Evolutionary conservation across 139 green algal genomes (phyloP), one percentile per base, ranked within the genome.

Genomic region (Chlorella vulgaris): DNA sequence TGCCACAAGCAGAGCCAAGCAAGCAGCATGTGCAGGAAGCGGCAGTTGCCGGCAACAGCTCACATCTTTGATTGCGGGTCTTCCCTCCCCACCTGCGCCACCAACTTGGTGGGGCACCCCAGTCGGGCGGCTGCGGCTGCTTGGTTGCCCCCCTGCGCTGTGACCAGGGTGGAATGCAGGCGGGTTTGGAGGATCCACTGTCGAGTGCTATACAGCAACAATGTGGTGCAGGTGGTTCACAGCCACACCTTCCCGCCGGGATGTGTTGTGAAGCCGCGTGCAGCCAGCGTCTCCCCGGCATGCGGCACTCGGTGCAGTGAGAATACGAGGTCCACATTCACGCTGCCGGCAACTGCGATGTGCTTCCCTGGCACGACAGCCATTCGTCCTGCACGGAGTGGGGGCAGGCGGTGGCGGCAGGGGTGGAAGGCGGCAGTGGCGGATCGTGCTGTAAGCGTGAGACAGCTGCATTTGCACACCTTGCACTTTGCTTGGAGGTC

Each of bases 71-170:
- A 35, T 35, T 79, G 73, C 2, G 73, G 18, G 55, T 65, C 70
- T 18, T 78, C 73, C 18, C 26, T 31, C 1, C 73, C 73, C 24
- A 79, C 36, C 24, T 79, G 73, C 22, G 73, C 73, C 24, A 79
- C 35, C 0, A 79, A 35, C 35, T 67, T 50, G 8, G 73, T 79
- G 10, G 22, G 24, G 53, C 58, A 67, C 1, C 73, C 73, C 7
- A 79, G 73, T 6, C 73, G 35, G 2, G 73, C 73, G 0, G 73
- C 73, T 6, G 73, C 73, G 0, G 51, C 73, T 8, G 73, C 73
- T 21, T 79, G 73, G 73, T 79, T 79, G 73, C 73, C 73, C 8
- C 73, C 73, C 73, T 79, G 73, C 62, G n/a, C n/a, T n/a, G n/a
- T n/a, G n/a, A 28, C 3, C 36, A 62, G 36, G 40, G n/a, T 21